A percentile compares a stretch with the other conserved stretches of the same genome.
Evolutionary conservation across 164 flowering plant genomes (phyloP).

Genomic region (Liquidambar formosana): DNA sequence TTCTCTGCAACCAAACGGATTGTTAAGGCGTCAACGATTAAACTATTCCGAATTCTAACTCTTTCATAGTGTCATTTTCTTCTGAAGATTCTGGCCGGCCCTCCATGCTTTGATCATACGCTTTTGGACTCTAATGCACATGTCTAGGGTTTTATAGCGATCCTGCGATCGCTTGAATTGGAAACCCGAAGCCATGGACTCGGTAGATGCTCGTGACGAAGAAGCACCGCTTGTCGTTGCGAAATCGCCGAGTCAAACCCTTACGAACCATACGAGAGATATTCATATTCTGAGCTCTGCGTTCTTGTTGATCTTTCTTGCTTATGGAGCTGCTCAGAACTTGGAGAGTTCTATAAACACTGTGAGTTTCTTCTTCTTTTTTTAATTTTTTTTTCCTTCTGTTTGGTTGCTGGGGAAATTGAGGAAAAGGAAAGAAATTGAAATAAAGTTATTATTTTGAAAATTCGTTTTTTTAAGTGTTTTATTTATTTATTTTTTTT

Average conservation of each 20-base stretch:
- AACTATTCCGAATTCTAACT: not conserved
- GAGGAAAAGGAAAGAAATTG: too few species aligned
- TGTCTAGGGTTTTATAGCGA: slow-evolving; percentile 1
- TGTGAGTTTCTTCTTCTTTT: slow-evolving; percentile 39
- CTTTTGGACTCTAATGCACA: slow-evolving; percentile 6
- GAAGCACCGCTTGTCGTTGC: slow-evolving; percentile 46
- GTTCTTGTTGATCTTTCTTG: slow-evolving; percentile 73
- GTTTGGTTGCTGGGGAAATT: not conserved
- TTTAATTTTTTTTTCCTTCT: not conserved
- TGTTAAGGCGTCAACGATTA: too few species aligned
- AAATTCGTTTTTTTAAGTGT: not conserved
- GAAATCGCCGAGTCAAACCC: slow-evolving; percentile 13
- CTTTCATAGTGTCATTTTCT: not conserved
- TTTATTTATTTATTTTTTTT: not conserved
- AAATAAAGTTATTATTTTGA: not conserved
- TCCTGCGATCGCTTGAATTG: slow-evolving; percentile 1
- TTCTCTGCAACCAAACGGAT: not conserved
- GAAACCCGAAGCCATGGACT: slow-evolving; percentile 24
- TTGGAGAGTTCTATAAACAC: slow-evolving; percentile 75
- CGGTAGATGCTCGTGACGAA: slow-evolving; percentile 40
- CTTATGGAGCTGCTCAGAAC: slow-evolving; percentile 95
- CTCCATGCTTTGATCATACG: slow-evolving; percentile 5
- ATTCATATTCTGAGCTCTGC: slow-evolving; percentile 76
- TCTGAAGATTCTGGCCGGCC: slow-evolving; percentile 13
- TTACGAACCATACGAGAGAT: slow-evolving; percentile 54